These are phyloP conservation scores for Dryadomyces quercivorus DNA, from an alignment of 2,329 filamentous ascomycete genomes.

Conservation along the genomic window DNA sequence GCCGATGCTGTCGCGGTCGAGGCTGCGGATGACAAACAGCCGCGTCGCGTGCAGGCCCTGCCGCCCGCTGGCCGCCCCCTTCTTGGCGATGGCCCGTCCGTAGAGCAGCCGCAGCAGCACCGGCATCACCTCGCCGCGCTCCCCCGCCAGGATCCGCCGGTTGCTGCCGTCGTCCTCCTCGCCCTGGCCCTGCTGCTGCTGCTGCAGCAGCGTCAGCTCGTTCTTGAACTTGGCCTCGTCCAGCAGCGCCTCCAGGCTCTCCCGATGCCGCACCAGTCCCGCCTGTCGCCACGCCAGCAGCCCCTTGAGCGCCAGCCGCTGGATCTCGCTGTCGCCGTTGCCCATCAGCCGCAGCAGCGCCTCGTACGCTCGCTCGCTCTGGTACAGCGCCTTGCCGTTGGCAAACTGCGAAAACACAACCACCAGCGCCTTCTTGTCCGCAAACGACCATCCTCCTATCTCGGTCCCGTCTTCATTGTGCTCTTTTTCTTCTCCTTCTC, in stretches of 20 bases:
- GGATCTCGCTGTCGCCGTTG: constrained; percentile 84
- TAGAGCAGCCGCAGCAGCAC: constrained; percentile 80
- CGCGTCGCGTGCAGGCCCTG: constrained; percentile 73
- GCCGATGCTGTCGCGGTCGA: constrained; percentile 62
- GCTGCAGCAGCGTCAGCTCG: constrained; percentile 80
- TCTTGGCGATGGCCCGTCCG: constrained; percentile 74
- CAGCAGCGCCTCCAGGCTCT: constrained; percentile 73
- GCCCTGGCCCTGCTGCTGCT: constrained; percentile 18
- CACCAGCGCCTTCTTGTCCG: constrained; percentile 75
- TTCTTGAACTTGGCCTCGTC: constrained; percentile 90
- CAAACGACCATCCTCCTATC: constrained; percentile 48
- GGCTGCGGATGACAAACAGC: constrained; percentile 67
- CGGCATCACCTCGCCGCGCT: constrained; percentile 66
- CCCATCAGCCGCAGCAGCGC: constrained; percentile 64
- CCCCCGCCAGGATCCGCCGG: constrained; percentile 52
- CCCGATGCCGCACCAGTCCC: constrained; percentile 64
- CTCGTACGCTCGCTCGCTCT: constrained; percentile 60
- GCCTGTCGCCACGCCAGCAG: constrained; percentile 82
- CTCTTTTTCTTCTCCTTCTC: constrained; percentile 10
- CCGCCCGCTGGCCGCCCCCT: constrained; percentile 62
- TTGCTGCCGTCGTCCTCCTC: constrained; percentile 6
- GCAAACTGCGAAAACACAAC: constrained; percentile 71
- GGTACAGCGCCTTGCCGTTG: constrained; percentile 77
- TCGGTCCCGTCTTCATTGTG: constrained; percentile 27
- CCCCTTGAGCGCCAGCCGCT: constrained; percentile 72